Evolutionary conservation across 805 yeast genomes (phyloP), one percentile per base, ranked within the genome.

Genomic region (Kurtzmaniella fragi): DNA sequence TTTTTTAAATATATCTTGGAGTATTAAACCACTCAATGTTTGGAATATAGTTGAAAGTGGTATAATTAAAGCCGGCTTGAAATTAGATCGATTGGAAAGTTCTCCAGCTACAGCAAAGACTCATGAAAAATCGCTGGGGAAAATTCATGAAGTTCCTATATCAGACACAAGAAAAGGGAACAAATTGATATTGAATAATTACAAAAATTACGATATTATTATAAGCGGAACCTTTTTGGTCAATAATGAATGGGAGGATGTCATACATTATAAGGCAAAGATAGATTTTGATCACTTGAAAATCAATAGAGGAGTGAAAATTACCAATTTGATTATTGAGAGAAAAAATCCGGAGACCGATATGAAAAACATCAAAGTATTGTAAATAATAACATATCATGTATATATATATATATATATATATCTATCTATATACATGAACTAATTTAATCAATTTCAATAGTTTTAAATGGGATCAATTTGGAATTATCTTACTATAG

Each of bases 241-340:
- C 3, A 12, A 13, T 9, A 35, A 37, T 20, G 61, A 57, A 33
- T 47, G 45, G 34, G 40, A 45, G 15, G 37, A 49, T 11, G 26
- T 32, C 5, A 44, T 57, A 10, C 16, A 26, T 11, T 65, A 61
- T 44, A 36, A 40, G 13, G 71, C 69, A 1, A 38, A 37, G 10
- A 42, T 65, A 17, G 70, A 64, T 39, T 48, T 53, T 35, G 53
- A 54, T 40, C 71, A 65, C 40, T 34, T 56, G 20, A 47, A 49
- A 31, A 56, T 62, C 20, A 54, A 59, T 42, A 42, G 59, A 25
- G 71, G 71, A 2, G 55, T 61, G 26, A 57, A 59, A 34, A 45
- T 65, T 10, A 32, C 35, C 5, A 42, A 44, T 10, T 45, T 61
- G 45, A 15, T 32, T 9, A 23, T 34, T 9, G 31, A 27, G 8